Conservation (phyloP, 257 asterid genomes). For the Solanum tacnaense region DNA sequence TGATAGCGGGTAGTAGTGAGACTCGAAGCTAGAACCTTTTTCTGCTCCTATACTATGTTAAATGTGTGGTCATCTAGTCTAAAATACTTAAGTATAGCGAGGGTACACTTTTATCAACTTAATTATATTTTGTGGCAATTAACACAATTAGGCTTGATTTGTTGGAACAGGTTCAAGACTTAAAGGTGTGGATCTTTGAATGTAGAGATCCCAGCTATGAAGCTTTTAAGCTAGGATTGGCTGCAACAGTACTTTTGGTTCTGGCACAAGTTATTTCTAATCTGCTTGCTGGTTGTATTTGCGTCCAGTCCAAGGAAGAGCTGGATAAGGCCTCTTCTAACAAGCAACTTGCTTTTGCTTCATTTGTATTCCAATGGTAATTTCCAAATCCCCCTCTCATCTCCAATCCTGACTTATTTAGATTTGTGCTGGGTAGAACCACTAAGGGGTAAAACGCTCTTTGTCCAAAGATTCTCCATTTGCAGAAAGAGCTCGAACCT, state of each 20-base stretch:
- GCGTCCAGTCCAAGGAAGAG: constrained; percentile 63
- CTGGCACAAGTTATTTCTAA: constrained; percentile 50
- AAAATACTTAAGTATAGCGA: neutral
- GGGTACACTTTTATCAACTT: neutral
- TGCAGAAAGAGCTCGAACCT: neutral
- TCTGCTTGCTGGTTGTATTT: constrained; percentile 53
- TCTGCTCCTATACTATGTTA: neutral
- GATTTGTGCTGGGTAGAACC: neutral
- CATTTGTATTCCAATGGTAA: constrained; percentile 69
- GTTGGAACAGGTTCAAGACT: constrained; percentile 29
- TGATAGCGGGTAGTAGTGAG: neutral
- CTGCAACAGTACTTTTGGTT: constrained; percentile 52
- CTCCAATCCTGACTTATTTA: neutral
- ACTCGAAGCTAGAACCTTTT: neutral
- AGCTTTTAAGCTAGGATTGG: constrained; percentile 71
- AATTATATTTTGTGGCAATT: neutral
- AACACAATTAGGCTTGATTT: neutral
- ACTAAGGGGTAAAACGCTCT: neutral
- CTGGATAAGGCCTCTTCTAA: constrained; percentile 47
- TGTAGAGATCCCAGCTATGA: constrained; percentile 76
- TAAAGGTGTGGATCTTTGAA: constrained; percentile 55
- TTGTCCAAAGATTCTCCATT: neutral
- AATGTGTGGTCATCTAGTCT: neutral
- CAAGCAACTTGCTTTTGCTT: constrained; percentile 68
- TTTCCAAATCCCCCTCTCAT: neutral